Evolutionary conservation across 495 filamentous ascomycete genomes (phyloP).

Genomic region (Penicillium canariense): DNA sequence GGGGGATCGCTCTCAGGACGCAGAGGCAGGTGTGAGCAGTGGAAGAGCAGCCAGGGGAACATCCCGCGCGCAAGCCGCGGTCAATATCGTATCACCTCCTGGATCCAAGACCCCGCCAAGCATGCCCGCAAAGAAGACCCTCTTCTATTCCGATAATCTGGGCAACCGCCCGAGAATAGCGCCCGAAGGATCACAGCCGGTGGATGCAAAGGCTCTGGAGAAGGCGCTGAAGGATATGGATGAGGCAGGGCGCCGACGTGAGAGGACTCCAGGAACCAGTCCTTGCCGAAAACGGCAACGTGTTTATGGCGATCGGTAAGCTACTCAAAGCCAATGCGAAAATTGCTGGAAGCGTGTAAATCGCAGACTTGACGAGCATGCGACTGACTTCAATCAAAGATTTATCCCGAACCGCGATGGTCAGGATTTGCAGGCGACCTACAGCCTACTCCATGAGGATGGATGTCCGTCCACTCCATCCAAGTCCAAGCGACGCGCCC

Average conservation of each 20-base stretch:
- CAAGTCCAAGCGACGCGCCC: constrained; percentile 75
- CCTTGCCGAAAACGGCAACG: constrained; percentile 85
- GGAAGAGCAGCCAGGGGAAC: constrained; percentile 8
- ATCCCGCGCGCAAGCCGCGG: constrained; percentile 20
- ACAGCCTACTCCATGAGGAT: constrained; percentile 85
- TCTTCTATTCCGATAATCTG: constrained; percentile 37
- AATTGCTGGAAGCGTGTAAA: not conserved
- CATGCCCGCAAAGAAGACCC: constrained; percentile 39
- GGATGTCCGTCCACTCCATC: constrained; percentile 89
- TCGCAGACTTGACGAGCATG: not conserved
- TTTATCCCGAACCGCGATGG: constrained; percentile 96
- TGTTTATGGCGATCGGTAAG: constrained; percentile 78
- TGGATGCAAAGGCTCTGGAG: constrained; percentile 60
- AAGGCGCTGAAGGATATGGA: constrained; percentile 64
- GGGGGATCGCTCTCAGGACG: constrained; percentile 25
- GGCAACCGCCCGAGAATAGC: constrained; percentile 22
- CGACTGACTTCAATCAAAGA: constrained; percentile 41
- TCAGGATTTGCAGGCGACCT: constrained; percentile 88
- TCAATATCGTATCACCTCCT: constrained; percentile 40
- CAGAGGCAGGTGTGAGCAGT: constrained; percentile 10
- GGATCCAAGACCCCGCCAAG: constrained; percentile 47
- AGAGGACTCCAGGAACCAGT: constrained; percentile 70
- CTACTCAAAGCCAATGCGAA: constrained; percentile 13
- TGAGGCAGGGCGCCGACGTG: constrained; percentile 57
- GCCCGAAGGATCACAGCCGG: constrained; percentile 49